These are phyloP conservation scores for Solanum appendiculatum DNA, from an alignment of 257 asterid genomes.

Conservation along the genomic window DNA sequence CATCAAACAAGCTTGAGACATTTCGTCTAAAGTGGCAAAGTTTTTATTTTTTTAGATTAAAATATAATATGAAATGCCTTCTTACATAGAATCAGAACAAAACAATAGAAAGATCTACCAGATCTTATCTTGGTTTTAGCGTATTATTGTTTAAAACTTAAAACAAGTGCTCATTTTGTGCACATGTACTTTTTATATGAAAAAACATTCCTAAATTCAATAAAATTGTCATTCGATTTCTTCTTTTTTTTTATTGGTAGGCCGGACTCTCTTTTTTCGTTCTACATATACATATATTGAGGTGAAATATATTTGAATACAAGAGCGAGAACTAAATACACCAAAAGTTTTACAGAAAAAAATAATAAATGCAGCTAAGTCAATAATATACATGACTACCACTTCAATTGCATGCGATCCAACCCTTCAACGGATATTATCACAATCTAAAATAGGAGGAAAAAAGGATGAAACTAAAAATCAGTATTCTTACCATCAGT, in stretches of 20 bases:
- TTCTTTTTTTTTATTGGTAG: neutral
- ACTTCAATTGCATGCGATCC: neutral
- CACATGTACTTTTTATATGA: neutral
- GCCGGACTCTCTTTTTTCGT: neutral
- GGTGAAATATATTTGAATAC: neutral
- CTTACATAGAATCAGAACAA: neutral
- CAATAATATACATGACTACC: neutral
- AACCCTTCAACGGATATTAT: neutral
- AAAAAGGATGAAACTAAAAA: neutral
- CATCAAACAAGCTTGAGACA: neutral
- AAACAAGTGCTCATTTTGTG: neutral
- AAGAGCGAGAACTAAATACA: neutral
- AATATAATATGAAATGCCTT: neutral
- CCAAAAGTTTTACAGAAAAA: neutral
- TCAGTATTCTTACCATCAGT: conserved; percentile 34
- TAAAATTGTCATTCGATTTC: neutral
- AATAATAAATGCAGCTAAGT: neutral
- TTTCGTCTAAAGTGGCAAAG: neutral
- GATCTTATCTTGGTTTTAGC: neutral
- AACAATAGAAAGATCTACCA: neutral
- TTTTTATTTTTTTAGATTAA: neutral
- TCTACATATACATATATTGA: neutral
- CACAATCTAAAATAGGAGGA: neutral
- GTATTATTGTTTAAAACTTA: neutral
- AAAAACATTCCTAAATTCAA: neutral